phyloP scores from a whole-genome alignment of 768 basidiomycete species.

The Boletus coccyginus region DNA sequence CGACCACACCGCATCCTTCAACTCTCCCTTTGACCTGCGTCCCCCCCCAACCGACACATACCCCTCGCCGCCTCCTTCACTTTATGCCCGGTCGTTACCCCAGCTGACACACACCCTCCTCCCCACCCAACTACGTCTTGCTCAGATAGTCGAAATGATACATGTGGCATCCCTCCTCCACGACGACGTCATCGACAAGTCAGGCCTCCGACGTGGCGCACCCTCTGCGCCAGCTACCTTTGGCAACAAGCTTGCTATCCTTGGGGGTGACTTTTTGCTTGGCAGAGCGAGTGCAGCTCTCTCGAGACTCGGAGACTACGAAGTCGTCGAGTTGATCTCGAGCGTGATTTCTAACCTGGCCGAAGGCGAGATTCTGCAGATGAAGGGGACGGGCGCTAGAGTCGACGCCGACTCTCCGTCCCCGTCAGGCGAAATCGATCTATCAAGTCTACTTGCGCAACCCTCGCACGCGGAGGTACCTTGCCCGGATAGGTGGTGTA shows the following conservation, averaged over 20 bases:
- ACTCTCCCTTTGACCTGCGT: too few species aligned
- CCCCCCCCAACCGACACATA: too few species aligned
- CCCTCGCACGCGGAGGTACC: constrained; percentile 32
- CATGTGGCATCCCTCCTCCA: too few species aligned
- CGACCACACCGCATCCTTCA: constrained; percentile 70
- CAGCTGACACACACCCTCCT: too few species aligned
- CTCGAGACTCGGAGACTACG: constrained; percentile 77
- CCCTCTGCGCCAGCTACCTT: constrained; percentile 73
- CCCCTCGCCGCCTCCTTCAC: too few species aligned
- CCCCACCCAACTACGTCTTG: too few species aligned
- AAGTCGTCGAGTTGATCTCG: constrained; percentile 92
- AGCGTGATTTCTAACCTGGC: constrained; percentile 92
- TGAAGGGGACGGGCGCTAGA: constrained; percentile 30
- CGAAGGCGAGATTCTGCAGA: constrained; percentile 91
- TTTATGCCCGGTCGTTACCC: too few species aligned
- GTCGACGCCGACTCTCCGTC: background rate
- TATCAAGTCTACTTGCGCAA: too few species aligned
- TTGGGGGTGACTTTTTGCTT: constrained; percentile 94
- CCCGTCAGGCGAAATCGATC: constrained; percentile 16
- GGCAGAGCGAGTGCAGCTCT: constrained; percentile 88
- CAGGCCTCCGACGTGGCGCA: constrained; percentile 56
- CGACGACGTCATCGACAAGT: too few species aligned
- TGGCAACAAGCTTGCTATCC: constrained; percentile 90
- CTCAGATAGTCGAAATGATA: too few species aligned
- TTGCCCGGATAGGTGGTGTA: constrained; percentile 57